Evolutionary conservation across 371 early-diverging fungal species (phyloP), one percentile per base, ranked within the genome.

Genomic region (Nematocida sp.): DNA sequence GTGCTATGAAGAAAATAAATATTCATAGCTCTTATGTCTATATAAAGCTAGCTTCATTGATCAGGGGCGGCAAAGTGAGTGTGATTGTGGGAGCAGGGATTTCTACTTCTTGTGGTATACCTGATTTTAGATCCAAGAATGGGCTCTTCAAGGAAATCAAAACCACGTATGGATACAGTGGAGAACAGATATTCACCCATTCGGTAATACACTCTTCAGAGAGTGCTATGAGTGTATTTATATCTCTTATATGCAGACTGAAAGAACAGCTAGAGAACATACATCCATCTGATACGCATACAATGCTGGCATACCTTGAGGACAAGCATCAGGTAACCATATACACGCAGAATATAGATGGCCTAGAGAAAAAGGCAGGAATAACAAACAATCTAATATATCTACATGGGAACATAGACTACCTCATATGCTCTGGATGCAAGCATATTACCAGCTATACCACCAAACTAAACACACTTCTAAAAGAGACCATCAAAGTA

Each of bases 281-380:
- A 2, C 78, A 84, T 63, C 89, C 90, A 1, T 91, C 96, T 0
- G 83, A 85, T 1, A 90, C 92, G 2, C 97, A 98, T 82, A 77
- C 80, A 23, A 93, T 95, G 78, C 85, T 98, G 65, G 88, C 88
- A 80, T 75, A 89, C 41, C 83, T 93, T 17, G 91, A 92, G 74
- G 86, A 89, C 0, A 89, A 87, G 11, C 88, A 90, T 78, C 84
- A 92, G 45, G 78, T 94, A 31, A 85, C 93, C 53, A 91, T 94
- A 70, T 96, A 95, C 78, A 94, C 97, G 2, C 96, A 96, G 76
- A 96, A 96, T 77, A 94, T 96, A 49, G 96, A 96, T 81, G 91
- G 92, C 0, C 80, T 97, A 40, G 97, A 97, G 81, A 88, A 89
- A 51, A 86, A 86, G 38, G 89, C 91, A 2, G 91, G 93, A 11